Evolutionary conservation across 148 eudicot genomes (phyloP).

Genomic region (Tetragonia tetragonoides): DNA sequence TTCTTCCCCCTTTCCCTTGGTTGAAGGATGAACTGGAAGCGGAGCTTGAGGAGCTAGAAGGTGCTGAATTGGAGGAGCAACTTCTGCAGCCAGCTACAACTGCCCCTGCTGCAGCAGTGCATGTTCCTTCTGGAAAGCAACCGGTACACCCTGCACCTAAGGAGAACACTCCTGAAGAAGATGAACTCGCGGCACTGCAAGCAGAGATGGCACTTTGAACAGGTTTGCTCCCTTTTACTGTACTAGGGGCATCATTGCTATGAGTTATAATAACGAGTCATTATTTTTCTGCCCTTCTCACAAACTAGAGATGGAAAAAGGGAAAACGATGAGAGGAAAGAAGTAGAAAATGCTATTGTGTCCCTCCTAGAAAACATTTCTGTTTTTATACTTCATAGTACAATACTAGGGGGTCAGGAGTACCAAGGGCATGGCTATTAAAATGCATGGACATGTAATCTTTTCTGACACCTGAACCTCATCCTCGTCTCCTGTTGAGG

Average conservation of each 20-base stretch:
- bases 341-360: too few relatives aligned
- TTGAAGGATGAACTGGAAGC: constrained; percentile 66
- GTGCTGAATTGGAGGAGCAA: constrained; percentile 62
- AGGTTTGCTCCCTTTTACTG: constrained; percentile 8
- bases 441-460: too few relatives aligned
- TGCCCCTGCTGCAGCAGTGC: constrained; percentile 45
- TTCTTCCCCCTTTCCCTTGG: background rate
- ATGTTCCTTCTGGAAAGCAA: constrained; percentile 43
- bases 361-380: too few relatives aligned
- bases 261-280: background rate
- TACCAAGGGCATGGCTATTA: too few relatives aligned
- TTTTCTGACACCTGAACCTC: too few relatives aligned
- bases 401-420: too few relatives aligned
- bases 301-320: background rate
- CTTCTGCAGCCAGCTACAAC: constrained; percentile 63
- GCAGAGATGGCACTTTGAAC: constrained; percentile 59
- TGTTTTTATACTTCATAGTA: too few relatives aligned
- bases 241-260: background rate
- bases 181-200: constrained; percentile 63
- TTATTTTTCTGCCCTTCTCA: background rate
- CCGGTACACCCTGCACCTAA: constrained; percentile 43
- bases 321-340: background rate
- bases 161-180: constrained; percentile 54
- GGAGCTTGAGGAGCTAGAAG: constrained; percentile 68
- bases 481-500: too few relatives aligned